Evolutionary conservation across 371 early-diverging fungal species (phyloP).

Genomic region (Apophysomyces trapeziformis): DNA sequence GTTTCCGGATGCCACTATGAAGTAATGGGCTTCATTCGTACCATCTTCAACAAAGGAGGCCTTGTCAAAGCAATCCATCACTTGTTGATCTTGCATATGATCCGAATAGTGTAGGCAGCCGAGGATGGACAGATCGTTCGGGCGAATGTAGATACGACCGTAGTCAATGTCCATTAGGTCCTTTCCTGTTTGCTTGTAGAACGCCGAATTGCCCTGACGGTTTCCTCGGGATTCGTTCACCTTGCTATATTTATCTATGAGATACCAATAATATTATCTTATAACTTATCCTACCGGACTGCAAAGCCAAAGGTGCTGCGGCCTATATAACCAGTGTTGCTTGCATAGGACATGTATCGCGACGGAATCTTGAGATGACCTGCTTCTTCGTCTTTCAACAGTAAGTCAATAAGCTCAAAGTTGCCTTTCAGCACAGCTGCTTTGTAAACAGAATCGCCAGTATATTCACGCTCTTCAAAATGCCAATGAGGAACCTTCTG

Average conservation of each 20-base stretch:
- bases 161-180: slow-evolving; percentile 24
- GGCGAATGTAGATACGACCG: background rate
- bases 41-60: slow-evolving; percentile 5
- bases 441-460: slow-evolving; percentile 20
- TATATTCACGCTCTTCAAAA: slow-evolving; percentile 21
- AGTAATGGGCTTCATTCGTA: slow-evolving; percentile 33
- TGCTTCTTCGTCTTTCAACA: slow-evolving; percentile 8
- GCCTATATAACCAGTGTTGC: slow-evolving; percentile 47
- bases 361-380: slow-evolving; percentile 25
- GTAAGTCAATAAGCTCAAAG: slow-evolving; percentile 23
- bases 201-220: slow-evolving; percentile 60
- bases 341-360: slow-evolving; percentile 23
- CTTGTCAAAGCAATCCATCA: slow-evolving; percentile 11
- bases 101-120: background rate
- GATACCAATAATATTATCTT: background rate
- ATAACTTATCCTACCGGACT: slow-evolving; percentile 18
- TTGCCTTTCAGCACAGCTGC: slow-evolving; percentile 33
- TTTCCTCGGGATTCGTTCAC: slow-evolving; percentile 72
- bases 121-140: background rate
- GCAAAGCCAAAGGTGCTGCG: slow-evolving; percentile 44
- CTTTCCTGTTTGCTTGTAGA: slow-evolving; percentile 28
- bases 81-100: background rate
- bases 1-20: slow-evolving; percentile 50
- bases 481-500: slow-evolving; percentile 28
- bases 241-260: slow-evolving; percentile 24